Conservation (phyloP, 2,329 filamentous ascomycete genomes). For the Paecilomyces dactylethromorphus region DNA sequence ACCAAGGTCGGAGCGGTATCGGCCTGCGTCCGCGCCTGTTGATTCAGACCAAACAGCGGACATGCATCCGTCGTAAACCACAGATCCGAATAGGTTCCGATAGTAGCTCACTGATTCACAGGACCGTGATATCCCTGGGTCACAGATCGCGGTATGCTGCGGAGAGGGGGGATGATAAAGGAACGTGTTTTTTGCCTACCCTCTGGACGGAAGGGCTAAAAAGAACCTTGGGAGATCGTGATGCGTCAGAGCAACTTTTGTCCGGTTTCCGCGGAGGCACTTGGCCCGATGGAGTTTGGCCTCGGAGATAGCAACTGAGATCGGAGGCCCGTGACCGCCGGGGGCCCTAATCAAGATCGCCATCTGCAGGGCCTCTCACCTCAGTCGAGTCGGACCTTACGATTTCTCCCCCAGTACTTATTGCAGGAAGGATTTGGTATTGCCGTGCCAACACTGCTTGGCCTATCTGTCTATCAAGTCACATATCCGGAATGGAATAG, state of each 20-base stretch:
- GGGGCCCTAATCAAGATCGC: constrained; percentile 1
- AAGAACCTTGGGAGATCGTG: constrained; percentile 1
- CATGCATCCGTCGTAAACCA: constrained; percentile 15
- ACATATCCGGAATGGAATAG: not conserved
- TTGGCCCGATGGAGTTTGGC: constrained; percentile 9
- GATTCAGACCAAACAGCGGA: constrained; percentile 14
- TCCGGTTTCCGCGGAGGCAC: constrained; percentile 17
- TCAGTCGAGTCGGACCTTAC: too few species aligned
- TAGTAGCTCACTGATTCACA: not conserved
- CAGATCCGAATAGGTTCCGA: not conserved
- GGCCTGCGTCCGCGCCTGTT: constrained; percentile 14
- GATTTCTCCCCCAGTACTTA: too few species aligned
- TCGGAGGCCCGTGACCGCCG: not conserved
- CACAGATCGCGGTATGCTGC: not conserved
- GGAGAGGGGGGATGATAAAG: not conserved
- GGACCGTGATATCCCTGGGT: not conserved
- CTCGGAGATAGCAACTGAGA: constrained; percentile 10
- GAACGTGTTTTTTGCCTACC: not conserved
- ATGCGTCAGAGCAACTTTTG: constrained; percentile 15
- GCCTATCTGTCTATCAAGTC: not conserved
- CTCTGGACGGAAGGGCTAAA: too few species aligned
- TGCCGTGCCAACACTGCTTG: not conserved
- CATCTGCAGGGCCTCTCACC: not conserved
- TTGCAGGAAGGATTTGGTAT: not conserved
- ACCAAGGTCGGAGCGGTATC: constrained; percentile 16